phyloP scores from a whole-genome alignment of 345 rosid genomes.

The Litchi chinensis region DNA sequence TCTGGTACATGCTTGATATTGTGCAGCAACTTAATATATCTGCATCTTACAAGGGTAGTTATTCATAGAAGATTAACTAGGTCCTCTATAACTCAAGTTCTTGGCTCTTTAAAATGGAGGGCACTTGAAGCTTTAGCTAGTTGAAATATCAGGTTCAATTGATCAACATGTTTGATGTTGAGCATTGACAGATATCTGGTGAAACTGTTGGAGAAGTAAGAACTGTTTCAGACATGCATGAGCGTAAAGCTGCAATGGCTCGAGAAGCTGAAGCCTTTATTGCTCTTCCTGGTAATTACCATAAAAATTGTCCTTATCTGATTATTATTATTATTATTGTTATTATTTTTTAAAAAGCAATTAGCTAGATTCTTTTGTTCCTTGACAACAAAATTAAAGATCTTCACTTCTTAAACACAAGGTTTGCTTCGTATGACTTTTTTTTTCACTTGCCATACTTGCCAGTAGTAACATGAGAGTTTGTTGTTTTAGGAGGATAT shows the following conservation, averaged over 20 bases:
- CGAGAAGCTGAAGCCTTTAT: slow-evolving; percentile 90
- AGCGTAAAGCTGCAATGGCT: slow-evolving; percentile 98
- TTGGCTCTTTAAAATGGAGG: not conserved
- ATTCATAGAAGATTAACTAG: not conserved
- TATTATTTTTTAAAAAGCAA: slow-evolving; percentile 3
- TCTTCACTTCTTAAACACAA: not conserved
- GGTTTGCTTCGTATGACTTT: slow-evolving; percentile 7
- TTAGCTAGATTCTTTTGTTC: slow-evolving; percentile 6
- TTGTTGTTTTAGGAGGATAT: slow-evolving; percentile 71
- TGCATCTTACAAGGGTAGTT: not conserved
- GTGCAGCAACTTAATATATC: not conserved
- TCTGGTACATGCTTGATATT: slow-evolving; percentile 1
- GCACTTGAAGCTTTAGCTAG: not conserved
- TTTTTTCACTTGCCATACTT: slow-evolving; percentile 17
- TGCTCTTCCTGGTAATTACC: slow-evolving; percentile 84
- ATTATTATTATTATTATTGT: too few species aligned
- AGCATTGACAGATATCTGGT: slow-evolving; percentile 75
- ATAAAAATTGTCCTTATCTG: not conserved
- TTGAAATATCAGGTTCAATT: slow-evolving; percentile 13
- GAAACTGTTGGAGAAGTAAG: slow-evolving; percentile 83
- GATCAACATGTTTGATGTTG: slow-evolving; percentile 11
- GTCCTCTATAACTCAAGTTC: not conserved
- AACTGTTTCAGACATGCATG: slow-evolving; percentile 89
- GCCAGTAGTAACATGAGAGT: not conserved
- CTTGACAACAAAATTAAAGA: not conserved